phyloP scores from a whole-genome alignment of 2,329 filamentous ascomycete species.

The Monilinia fructicola region DNA sequence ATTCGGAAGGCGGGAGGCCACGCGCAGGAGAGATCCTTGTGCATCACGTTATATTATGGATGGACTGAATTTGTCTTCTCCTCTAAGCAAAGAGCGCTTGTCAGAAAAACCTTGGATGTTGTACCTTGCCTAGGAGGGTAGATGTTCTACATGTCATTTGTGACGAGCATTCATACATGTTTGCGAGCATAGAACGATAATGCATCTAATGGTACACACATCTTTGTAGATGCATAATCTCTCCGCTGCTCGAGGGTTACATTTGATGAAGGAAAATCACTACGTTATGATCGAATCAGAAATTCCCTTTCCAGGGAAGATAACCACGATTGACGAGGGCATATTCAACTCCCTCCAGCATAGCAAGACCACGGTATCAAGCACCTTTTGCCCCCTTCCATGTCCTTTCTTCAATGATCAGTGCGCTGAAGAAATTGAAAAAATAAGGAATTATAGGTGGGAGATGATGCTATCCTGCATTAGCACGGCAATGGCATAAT shows the following conservation, averaged over 20 bases:
- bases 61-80: constrained; percentile 13
- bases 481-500: constrained; percentile 3
- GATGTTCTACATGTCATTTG: constrained; percentile 17
- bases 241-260: neutral
- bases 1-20: constrained; percentile 36
- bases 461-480: constrained; percentile 21
- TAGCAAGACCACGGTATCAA: no score
- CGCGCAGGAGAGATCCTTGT: constrained; percentile 29
- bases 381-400: no score
- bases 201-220: constrained; percentile 11
- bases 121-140: constrained; percentile 12
- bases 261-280: neutral
- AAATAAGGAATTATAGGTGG: constrained; percentile 2
- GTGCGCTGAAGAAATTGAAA: constrained; percentile 9
- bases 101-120: constrained; percentile 9
- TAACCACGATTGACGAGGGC: neutral
- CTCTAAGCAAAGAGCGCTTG: constrained; percentile 20
- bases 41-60: constrained; percentile 34
- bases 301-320: neutral
- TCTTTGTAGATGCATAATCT: constrained; percentile 20
- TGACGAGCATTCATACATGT: constrained; percentile 1
- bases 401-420: constrained; percentile 9
- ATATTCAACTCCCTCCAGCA: no score
- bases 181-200: constrained; percentile 19
- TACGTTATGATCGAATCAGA: neutral